Conservation (phyloP, 2,329 filamentous ascomycete genomes). For the Amesomyces nigricolor region DNA sequence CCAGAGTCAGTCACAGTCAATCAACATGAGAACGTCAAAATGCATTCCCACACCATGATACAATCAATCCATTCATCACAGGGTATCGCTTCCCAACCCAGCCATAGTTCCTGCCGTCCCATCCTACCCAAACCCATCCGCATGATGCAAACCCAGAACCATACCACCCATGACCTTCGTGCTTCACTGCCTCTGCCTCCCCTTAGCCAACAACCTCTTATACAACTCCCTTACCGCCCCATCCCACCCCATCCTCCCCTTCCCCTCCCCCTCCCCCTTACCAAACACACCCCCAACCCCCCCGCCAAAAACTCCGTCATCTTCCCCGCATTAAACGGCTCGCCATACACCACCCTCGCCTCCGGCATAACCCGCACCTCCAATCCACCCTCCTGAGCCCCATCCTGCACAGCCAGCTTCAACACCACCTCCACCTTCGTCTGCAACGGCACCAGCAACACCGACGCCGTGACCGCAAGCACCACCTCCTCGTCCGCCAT, state of each 20-base stretch:
- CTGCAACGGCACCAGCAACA: constrained; percentile 59
- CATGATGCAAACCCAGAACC: neutral
- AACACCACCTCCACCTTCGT: constrained; percentile 64
- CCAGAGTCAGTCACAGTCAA: neutral
- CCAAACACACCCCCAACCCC: constrained; percentile 40
- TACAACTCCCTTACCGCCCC: constrained; percentile 51
- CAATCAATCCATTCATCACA: constrained; percentile 1
- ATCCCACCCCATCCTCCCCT: constrained; percentile 44
- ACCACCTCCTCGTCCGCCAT: constrained; percentile 41
- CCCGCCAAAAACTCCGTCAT: constrained; percentile 64
- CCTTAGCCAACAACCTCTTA: constrained; percentile 49
- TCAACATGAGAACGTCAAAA: neutral
- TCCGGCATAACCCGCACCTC: constrained; percentile 49
- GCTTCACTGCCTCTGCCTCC: constrained; percentile 28
- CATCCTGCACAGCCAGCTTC: constrained; percentile 43
- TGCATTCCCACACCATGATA: neutral
- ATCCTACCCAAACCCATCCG: neutral
- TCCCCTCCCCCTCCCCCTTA: constrained; percentile 31
- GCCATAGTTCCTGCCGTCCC: neutral
- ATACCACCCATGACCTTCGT: neutral
- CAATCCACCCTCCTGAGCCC: constrained; percentile 37
- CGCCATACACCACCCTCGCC: constrained; percentile 67
- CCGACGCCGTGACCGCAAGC: constrained; percentile 46
- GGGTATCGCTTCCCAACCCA: constrained; percentile 10
- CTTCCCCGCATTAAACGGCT: constrained; percentile 69